Base-by-base conservation (phyloP, 805 yeast species). In the Torulaspora quercuum region DNA sequence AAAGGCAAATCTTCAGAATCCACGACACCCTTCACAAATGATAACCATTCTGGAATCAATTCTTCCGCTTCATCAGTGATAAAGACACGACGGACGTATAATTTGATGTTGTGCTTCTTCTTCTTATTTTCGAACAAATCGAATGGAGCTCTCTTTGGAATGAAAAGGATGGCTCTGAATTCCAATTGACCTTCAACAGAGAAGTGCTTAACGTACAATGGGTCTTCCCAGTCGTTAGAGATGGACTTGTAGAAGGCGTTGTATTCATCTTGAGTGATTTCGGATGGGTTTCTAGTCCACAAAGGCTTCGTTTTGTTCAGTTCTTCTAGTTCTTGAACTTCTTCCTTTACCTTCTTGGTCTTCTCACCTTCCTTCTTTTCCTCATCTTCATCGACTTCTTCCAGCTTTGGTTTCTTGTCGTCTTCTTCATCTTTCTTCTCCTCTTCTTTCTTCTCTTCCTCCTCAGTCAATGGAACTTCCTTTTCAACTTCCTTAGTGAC, bases 161-260 rank as follows among this genome's bases (percentile, higher is more conserved):
- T 79, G 64, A 87, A 92, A 60, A 92, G 75, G 63, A 92, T 92
- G 49, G 98, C 97, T 75, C 82, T 89, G 81, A 92, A 92, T 76
- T 92, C 99, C 61, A 92, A 80, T 77, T 92, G 98, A 78, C 99
- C 99, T 76, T 92, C 99, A 63, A 92, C 99, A 35, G 96, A 86
- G 79, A 92, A 92, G 75, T 92, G 99, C 80, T 92, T 92, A 55
- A 92, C 97, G 53, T 97, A 97, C 66, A 92, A 80, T 72, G 96
- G 99, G 67, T 92, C 98, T 76, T 92, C 98, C 98, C 98, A 92
- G 72, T 92, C 99, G 72, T 92, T 92, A 40, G 98, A 89, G 63
- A 92, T 92, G 34, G 97, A 88, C 77, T 92, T 92, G 85, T 92
- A 92, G 84, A 92, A 92, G 43, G 97, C 94, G 61, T 92, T 90